Evolutionary conservation across 2,329 filamentous ascomycete species (phyloP).

Genomic region (Dactylellina leptospora): DNA sequence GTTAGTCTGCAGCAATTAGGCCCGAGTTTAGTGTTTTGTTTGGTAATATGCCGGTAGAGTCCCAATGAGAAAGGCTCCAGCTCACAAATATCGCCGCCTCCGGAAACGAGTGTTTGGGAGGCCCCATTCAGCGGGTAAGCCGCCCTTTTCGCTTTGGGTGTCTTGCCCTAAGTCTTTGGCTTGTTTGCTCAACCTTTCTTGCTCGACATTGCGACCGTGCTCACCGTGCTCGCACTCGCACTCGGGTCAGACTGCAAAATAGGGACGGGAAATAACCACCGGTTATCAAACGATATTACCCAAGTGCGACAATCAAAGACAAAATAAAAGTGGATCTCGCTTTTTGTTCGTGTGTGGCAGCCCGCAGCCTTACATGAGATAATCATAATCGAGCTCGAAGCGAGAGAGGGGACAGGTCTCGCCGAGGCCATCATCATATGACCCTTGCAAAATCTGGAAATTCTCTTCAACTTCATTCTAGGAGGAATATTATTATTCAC

Average conservation of each 20-base stretch:
- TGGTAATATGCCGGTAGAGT: constrained; percentile 24
- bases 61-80: constrained; percentile 8
- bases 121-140: constrained; percentile 48
- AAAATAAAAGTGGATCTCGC: constrained; percentile 42
- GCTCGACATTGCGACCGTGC: no score
- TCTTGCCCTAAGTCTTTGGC: constrained; percentile 19
- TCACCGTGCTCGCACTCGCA: constrained; percentile 29
- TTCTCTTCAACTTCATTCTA: not conserved
- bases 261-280: not conserved
- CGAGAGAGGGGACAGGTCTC: constrained; percentile 30
- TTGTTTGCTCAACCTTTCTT: constrained; percentile 7
- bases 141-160: constrained; percentile 49
- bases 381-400: constrained; percentile 46
- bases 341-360: constrained; percentile 36
- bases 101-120: constrained; percentile 47
- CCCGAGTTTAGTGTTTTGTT: not conserved
- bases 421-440: constrained; percentile 38
- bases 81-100: constrained; percentile 41
- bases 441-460: constrained; percentile 36
- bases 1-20: not conserved
- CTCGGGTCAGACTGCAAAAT: constrained; percentile 27
- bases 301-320: constrained; percentile 38
- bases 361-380: constrained; percentile 50
- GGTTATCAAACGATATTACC: constrained; percentile 50
- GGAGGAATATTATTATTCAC: no score